A percentile compares a stretch with the other conserved stretches of the same genome.
Evolutionary conservation across 148 eudicot genomes (phyloP).

Genomic region (Chenopodium suecicum): DNA sequence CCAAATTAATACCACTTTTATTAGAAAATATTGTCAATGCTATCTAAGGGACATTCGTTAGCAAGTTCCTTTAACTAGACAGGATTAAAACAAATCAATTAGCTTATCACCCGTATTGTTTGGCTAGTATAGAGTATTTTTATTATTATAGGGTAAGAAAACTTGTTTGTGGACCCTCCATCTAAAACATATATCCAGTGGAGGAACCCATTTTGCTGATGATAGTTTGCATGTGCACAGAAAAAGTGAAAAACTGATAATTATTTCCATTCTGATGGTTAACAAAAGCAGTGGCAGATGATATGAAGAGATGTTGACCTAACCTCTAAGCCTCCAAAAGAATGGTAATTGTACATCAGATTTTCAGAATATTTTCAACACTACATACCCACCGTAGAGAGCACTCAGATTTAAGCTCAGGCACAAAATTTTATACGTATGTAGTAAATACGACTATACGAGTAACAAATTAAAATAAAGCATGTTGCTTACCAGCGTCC

Average conservation of each 20-base stretch:
- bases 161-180: neutral
- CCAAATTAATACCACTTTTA: too few species aligned
- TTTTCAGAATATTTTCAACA: neutral
- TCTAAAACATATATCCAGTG: neutral
- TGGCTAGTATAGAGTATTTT: too few species aligned
- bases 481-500: too few species aligned
- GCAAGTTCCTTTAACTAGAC: too few species aligned
- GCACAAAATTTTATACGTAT: too few species aligned
- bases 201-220: neutral
- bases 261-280: neutral
- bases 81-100: too few species aligned
- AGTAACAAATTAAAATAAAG: too few species aligned
- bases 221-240: neutral
- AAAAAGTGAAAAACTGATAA: neutral
- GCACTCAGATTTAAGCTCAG: neutral
- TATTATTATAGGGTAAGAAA: too few species aligned
- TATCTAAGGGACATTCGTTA: too few species aligned
- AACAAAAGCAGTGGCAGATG: neutral
- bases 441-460: too few species aligned
- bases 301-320: neutral
- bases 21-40: too few species aligned
- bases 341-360: neutral
- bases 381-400: neutral
- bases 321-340: neutral
- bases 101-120: too few species aligned